Conservation (phyloP, 192 early-diverging fungal species). For the Mortierella claussenii region DNA sequence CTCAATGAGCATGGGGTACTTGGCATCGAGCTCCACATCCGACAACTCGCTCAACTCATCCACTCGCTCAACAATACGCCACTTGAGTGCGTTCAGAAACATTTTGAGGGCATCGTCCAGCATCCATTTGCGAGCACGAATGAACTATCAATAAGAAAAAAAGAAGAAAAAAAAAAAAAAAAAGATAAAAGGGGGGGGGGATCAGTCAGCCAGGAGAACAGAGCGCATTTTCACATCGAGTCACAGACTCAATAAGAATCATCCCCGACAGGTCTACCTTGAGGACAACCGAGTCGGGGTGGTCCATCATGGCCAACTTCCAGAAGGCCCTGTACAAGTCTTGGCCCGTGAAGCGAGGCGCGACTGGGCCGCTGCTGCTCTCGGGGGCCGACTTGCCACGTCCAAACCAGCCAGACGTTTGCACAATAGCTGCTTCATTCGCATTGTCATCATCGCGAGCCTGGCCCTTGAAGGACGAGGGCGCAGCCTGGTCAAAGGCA, state of each 20-base stretch:
- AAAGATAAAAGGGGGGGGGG: neutral
- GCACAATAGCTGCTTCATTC: constrained; percentile 4
- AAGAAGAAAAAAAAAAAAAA: neutral
- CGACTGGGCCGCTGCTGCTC: constrained; percentile 3
- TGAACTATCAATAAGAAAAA: constrained; percentile 56
- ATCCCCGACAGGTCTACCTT: constrained; percentile 45
- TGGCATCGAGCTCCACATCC: constrained; percentile 55
- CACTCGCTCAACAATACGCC: constrained; percentile 75
- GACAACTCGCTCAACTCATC: constrained; percentile 59
- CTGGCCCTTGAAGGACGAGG: constrained; percentile 49
- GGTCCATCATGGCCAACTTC: constrained; percentile 48
- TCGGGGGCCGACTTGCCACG: constrained; percentile 20
- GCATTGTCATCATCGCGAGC: constrained; percentile 19
- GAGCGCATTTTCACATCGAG: no score
- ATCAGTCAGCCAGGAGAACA: neutral
- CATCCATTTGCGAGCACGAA: constrained; percentile 94
- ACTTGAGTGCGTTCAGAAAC: constrained; percentile 77
- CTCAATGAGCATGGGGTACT: constrained; percentile 50
- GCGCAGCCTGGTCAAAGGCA: constrained; percentile 39
- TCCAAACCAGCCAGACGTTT: constrained; percentile 34
- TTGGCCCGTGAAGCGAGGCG: constrained; percentile 24
- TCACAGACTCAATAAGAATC: no score
- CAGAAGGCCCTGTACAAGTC: constrained; percentile 27
- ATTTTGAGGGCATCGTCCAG: constrained; percentile 79
- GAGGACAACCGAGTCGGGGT: constrained; percentile 44